Base-by-base conservation (phyloP, 352 stramenopile species). In the Globisporangium apiculatum region DNA sequence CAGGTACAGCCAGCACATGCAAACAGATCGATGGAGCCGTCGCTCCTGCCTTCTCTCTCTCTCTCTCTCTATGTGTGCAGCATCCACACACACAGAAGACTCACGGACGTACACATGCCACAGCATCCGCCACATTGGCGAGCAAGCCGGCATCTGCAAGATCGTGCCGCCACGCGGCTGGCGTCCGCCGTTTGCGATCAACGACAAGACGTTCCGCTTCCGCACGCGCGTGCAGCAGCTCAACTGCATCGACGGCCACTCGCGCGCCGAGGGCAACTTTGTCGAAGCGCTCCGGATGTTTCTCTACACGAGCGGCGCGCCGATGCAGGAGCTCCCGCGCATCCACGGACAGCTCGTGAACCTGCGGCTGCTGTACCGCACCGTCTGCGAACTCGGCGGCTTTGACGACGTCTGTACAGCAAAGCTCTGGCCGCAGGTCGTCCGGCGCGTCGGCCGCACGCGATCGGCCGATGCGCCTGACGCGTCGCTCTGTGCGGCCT, bases 81-180 rank as follows among this genome's bases (percentile, higher is more conserved):
- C 53, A 11, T 47, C 48, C 1, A 9, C 40, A 45, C 24, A 31
- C 24, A 31, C 24, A 31, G 24, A 31, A 31, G 2, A 31, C 24
- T 31, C 24, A 31, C 24, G 24, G 24, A 31, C 24, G 3, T 31
- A 56, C 1, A 51, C 10, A 24, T 8, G 12, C 31, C n/a, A 24
- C 54, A 95, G 77, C 58, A 95, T 97, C 67, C 78, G 90, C 37
- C 76, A 89, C 51, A 90, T 97, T 53, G 96, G 92, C 18, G 87
- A 97, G 75, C 71, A 86, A 56, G 97, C 96, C 55, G 97, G 97
- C 35, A 99, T 99, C 63, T 98, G 89, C 71, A 99, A 99, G 76
- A 99, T 99, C 69, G 95, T 99, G 15, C 97, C 97, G 57, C 97
- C 97, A 0, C 57, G 72, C 35, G 97, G 90, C 46, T 99, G 95